phyloP scores from a whole-genome alignment of 306 rosid species.

The Arachis stenosperma region DNA sequence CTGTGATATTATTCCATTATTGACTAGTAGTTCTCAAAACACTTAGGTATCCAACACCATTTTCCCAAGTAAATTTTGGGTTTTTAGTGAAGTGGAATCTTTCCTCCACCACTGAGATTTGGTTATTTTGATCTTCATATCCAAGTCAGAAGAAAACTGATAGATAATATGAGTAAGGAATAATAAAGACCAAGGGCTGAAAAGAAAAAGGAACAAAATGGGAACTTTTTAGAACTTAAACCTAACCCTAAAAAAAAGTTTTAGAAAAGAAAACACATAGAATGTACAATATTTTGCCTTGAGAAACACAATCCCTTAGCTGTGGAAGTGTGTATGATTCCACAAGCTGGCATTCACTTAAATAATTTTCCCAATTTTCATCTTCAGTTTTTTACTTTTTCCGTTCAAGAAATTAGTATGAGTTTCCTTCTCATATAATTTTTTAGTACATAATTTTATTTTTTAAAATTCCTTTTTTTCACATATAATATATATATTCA shows the following conservation, averaged over 20 bases:
- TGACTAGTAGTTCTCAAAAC: conserved; percentile 3
- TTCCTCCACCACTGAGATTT: neutral
- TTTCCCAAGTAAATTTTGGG: neutral
- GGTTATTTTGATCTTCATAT: neutral
- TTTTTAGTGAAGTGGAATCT: neutral
- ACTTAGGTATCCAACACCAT: conserved; percentile 17
- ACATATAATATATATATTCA: too few relatives aligned
- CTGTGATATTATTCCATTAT: neutral
- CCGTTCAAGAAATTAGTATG: neutral
- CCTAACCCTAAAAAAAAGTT: neutral
- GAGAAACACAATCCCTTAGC: conserved; percentile 41
- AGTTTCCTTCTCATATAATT: too few relatives aligned
- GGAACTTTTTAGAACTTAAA: conserved; percentile 11
- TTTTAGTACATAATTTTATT: too few relatives aligned
- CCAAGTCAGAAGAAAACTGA: neutral
- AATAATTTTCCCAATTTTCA: neutral
- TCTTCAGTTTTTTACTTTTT: neutral
- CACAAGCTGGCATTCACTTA: conserved; percentile 27
- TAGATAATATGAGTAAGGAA: conserved; percentile 16
- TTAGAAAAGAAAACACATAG: conserved; percentile 21
- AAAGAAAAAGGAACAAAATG: conserved; percentile 5
- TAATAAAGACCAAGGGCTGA: conserved; percentile 19
- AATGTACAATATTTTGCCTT: conserved; percentile 24
- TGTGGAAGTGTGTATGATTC: conserved; percentile 41
- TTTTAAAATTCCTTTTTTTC: too few relatives aligned